Base-by-base conservation (phyloP, 768 basidiomycete species). In the Auricularia heimuer region DNA sequence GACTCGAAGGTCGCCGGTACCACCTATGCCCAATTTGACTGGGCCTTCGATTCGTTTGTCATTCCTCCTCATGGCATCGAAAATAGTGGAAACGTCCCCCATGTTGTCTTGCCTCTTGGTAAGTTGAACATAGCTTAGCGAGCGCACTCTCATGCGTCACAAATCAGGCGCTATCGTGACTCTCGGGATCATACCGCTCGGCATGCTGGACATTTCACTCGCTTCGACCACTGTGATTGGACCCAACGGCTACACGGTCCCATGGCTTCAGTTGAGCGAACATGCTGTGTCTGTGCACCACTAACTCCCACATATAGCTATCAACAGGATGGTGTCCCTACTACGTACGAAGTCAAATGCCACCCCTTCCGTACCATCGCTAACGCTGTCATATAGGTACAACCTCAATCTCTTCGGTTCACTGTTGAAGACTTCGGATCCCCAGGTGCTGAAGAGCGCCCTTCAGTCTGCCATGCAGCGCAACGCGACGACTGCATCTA, bases 191-290 rank as follows among this genome's bases (percentile, higher is more conserved):
- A 81, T 88, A 54, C 81, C 85, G 0, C 71, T 81, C 16, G 81
- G 78, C 10, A 70, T 75, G 42, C 75, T 89, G 64, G 88, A 90
- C 66, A 74, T 89, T 24, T 42, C 54, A 34, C 33, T 60, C 24
- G 24, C 54, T 36, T 29, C 37, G 54, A 37, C 16, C 42, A 56
- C 16, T 61, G 66, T n/a, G 2, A 37, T 54, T 62, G 79, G 75
- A 54, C 75, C 84, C 11, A 79, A 80, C 21, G 85, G 86, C 18
- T 89, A 89, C 69, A 75, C 77, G 65, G 72, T 88, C 54, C 87
- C 88, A 11, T 89, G 85, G 86, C 73, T 89, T 66, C 80, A 87
- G 62, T 76, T 88, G 62, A 72, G 76, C 39, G 85, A 88, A 42
- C 39, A 42, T 42, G 39, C 39, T 42, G 39, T 14, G 39, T 42